Evolutionary conservation across 257 asterid genomes (phyloP), one percentile per base, ranked within the genome.

Genomic region (Gynochthodes officinalis): DNA sequence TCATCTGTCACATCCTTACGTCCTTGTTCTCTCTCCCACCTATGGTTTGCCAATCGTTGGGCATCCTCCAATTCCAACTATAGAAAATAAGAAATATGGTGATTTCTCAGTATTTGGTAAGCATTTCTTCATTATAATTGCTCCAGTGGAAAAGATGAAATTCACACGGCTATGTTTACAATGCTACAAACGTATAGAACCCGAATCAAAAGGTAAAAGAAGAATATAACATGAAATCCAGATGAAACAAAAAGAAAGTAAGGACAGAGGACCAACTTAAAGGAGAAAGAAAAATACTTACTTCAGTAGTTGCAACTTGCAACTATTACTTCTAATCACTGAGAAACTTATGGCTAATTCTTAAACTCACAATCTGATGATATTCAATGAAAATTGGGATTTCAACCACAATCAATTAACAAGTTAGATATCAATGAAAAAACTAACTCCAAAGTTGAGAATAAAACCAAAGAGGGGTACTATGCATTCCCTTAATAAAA

Each of bases 1-100:
- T 90, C 97, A 48, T 89, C 97, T 5, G 89, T 87, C 5, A 81
- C 91, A 82, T 90, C 97, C 80, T 76, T 89, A 62, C 80, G 93
- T 6, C 96, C 96, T 77, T 80, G 90, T 78, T 90, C 97, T 55
- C 89, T 83, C 75, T 89, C 96, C 84, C 86, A 76, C 73, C 87
- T 89, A 70, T 93, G 78, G 60, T 76, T 68, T 30, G 92, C 84
- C 61, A 79, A 42, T 66, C 95, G 76, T 75, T 86, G 89, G 64
- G 76, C 33, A 75, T 78, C 91, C 57, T 89, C 97, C 91, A 76
- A 82, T 61, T 85, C 97, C 87, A 90, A 81, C 94, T 88, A 78
- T 33, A 78, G 65, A 73, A 43, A 23, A 43, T 69, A 54, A 64
- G 67, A 69, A 9, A 18, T 32, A 63, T 57, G 65, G 49, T 25